A percentile compares a stretch with the other conserved stretches of the same genome.
Evolutionary conservation across 805 yeast species (phyloP).

Genomic region (Komagataella pastoris): DNA sequence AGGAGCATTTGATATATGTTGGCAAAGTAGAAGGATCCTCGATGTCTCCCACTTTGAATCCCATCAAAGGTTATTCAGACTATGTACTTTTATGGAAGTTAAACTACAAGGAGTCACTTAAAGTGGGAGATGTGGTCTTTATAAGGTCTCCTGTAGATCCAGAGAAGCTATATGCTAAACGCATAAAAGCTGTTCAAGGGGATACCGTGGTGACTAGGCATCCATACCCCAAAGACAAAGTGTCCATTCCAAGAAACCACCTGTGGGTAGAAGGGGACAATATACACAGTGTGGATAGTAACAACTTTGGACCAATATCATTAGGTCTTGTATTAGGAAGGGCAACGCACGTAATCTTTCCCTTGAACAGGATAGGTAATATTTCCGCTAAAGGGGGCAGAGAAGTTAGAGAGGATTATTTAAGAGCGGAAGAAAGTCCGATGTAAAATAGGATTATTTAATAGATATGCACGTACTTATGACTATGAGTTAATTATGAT

Average conservation of each 20-base stretch:
- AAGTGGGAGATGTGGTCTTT: slow-evolving; percentile 61
- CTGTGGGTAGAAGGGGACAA: slow-evolving; percentile 96
- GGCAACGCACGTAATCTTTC: slow-evolving; percentile 61
- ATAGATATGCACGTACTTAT: background rate
- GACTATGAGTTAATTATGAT: background rate
- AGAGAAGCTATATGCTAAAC: slow-evolving; percentile 57
- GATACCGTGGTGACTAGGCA: slow-evolving; percentile 49
- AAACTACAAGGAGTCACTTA: slow-evolving; percentile 31
- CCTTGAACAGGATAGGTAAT: slow-evolving; percentile 39
- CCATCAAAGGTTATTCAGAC: slow-evolving; percentile 38
- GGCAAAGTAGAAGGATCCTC: slow-evolving; percentile 70
- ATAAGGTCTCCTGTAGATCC: slow-evolving; percentile 78
- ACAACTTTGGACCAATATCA: slow-evolving; percentile 80
- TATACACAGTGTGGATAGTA: slow-evolving; percentile 71
- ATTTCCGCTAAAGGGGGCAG: slow-evolving; percentile 36
- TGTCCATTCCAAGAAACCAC: slow-evolving; percentile 64
- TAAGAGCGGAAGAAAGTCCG: slow-evolving; percentile 5
- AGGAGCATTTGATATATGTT: slow-evolving; percentile 60
- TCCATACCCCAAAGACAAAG: slow-evolving; percentile 52
- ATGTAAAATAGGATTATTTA: background rate
- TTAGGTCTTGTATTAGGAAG: slow-evolving; percentile 71
- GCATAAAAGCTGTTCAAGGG: slow-evolving; percentile 67
- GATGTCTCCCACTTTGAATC: slow-evolving; percentile 85
- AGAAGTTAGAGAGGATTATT: slow-evolving; percentile 24
- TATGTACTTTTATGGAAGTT: slow-evolving; percentile 62